Evolutionary conservation across 192 early-diverging fungal species (phyloP).

Genomic region (Backusella tuberculispora): DNA sequence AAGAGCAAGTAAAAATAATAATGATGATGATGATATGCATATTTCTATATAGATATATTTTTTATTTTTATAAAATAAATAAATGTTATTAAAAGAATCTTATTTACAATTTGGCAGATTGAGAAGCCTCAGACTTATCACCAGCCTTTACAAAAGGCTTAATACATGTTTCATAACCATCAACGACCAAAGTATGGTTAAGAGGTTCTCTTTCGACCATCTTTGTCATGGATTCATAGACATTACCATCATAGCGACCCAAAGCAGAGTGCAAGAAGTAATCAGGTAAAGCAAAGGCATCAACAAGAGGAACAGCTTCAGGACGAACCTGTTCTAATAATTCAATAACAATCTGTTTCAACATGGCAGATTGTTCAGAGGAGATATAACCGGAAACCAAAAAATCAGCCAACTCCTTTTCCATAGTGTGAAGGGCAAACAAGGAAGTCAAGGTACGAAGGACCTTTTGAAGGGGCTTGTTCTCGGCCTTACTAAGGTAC

Average conservation of each 20-base stretch:
- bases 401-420: constrained; percentile 70
- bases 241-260: constrained; percentile 75
- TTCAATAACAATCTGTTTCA: constrained; percentile 56
- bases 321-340: constrained; percentile 68
- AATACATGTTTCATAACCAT: constrained; percentile 58
- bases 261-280: constrained; percentile 78
- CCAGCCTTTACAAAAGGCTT: constrained; percentile 38
- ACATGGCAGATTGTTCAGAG: constrained; percentile 48
- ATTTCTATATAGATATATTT: not conserved
- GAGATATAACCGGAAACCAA: constrained; percentile 60
- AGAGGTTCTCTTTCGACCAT: constrained; percentile 78
- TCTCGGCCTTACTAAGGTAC: constrained; percentile 41
- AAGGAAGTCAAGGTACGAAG: constrained; percentile 48
- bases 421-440: constrained; percentile 68
- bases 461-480: constrained; percentile 45
- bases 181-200: constrained; percentile 65
- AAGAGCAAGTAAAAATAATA: too few species aligned
- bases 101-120: constrained; percentile 33
- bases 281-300: constrained; percentile 79
- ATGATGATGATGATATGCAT: too few species aligned
- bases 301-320: constrained; percentile 80
- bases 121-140: constrained; percentile 19
- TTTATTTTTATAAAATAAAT: not conserved
- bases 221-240: constrained; percentile 78
- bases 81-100: not conserved